Percentiles rank a stretch among this genome's conserved stretches.
Conservation (phyloP, 2,329 filamentous ascomycete species). For the Xylariaceae sp. region DNA sequence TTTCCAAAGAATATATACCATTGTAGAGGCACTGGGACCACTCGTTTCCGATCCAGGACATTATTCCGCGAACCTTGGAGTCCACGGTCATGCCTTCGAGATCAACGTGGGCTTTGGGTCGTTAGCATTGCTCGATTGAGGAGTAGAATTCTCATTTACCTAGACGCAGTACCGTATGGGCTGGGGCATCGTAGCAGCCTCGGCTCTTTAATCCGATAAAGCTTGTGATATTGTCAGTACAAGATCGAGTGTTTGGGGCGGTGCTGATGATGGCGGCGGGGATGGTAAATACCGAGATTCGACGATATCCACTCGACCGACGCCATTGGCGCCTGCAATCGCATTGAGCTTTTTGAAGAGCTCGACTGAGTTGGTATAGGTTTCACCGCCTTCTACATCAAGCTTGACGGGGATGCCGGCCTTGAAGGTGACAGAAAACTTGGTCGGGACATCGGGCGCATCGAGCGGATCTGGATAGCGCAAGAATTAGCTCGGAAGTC, state of each 20-base stretch:
- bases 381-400: constrained; percentile 49
- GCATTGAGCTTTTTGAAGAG: constrained; percentile 71
- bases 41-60: constrained; percentile 56
- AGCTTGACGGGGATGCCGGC: constrained; percentile 70
- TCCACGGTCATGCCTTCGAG: constrained; percentile 58
- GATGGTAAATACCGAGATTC: constrained; percentile 5
- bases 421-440: constrained; percentile 70
- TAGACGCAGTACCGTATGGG: constrained; percentile 38
- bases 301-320: constrained; percentile 80
- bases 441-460: constrained; percentile 67
- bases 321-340: constrained; percentile 64
- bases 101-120: constrained; percentile 39
- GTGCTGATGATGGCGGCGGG: not conserved
- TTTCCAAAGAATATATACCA: constrained; percentile 27
- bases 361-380: constrained; percentile 65
- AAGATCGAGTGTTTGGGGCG: not conserved
- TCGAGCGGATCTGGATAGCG: constrained; percentile 54
- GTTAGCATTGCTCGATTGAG: no score
- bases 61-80: constrained; percentile 54
- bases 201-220: constrained; percentile 71
- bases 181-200: constrained; percentile 74
- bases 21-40: constrained; percentile 47
- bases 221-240: constrained; percentile 47
- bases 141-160: constrained; percentile 10
- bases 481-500: not conserved